Percentiles rank a stretch among this genome's conserved stretches.
Evolutionary conservation across 495 filamentous ascomycete species (phyloP).

Genomic region (Aspergillus ellipticus): DNA sequence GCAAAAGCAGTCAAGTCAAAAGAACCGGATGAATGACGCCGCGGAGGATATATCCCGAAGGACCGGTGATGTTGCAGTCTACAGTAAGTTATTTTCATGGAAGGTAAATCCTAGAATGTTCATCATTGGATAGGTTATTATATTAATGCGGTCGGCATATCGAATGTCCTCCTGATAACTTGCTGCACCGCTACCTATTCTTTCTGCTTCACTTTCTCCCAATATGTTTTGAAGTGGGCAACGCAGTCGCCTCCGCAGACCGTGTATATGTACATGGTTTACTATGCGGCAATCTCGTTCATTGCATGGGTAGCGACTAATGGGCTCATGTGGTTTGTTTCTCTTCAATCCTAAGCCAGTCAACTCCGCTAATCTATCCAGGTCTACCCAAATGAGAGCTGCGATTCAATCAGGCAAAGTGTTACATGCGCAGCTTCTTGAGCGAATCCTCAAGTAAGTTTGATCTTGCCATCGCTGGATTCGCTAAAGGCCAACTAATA

Average conservation of each 20-base stretch:
- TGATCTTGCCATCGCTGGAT: neutral
- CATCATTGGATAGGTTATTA: neutral
- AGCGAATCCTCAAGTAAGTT: neutral
- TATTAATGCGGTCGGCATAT: neutral
- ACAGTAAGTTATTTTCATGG: neutral
- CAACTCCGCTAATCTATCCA: neutral
- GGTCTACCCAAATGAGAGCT: neutral
- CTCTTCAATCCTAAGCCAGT: neutral
- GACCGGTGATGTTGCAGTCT: neutral
- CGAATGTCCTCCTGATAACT: neutral
- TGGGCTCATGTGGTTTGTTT: neutral
- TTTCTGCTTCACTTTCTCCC: slow-evolving; percentile 9
- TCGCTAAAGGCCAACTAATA: neutral
- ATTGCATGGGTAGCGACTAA: slow-evolving; percentile 3
- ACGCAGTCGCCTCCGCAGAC: slow-evolving; percentile 1
- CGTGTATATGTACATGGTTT: neutral
- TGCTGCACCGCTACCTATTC: slow-evolving; percentile 8
- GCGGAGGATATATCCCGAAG: neutral
- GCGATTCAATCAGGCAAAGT: neutral
- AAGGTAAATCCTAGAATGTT: neutral
- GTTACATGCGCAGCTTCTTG: neutral
- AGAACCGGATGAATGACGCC: neutral
- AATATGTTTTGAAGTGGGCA: slow-evolving; percentile 12
- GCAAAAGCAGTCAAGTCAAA: neutral
- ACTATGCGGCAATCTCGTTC: slow-evolving; percentile 7